These are phyloP conservation scores for Lactifluus piperatus DNA, from an alignment of 768 basidiomycete genomes.

Conservation along the genomic window DNA sequence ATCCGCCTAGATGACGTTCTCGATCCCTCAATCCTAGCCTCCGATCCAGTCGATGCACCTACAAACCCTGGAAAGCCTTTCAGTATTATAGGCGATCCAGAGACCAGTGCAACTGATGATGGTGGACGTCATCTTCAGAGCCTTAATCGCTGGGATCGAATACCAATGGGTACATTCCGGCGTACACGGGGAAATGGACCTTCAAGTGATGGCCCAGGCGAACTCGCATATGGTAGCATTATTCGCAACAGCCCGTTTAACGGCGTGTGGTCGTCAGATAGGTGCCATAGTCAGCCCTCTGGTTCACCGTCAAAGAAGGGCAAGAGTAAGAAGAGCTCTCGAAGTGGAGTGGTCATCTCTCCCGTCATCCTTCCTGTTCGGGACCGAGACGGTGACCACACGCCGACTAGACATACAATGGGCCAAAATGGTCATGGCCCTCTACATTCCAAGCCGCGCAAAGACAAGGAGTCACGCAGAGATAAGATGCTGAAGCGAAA, in stretches of 20 bases:
- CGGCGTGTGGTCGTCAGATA: slow-evolving; percentile 20
- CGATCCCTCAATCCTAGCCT: slow-evolving; percentile 61
- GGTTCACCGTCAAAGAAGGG: slow-evolving; percentile 24
- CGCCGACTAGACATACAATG: slow-evolving; percentile 36
- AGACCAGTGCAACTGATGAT: slow-evolving; percentile 14
- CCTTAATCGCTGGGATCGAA: slow-evolving; percentile 63
- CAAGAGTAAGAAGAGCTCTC: slow-evolving; percentile 27
- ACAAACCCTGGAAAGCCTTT: slow-evolving; percentile 1
- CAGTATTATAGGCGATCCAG: slow-evolving; percentile 18
- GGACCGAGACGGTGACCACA: slow-evolving; percentile 42
- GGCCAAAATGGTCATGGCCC: slow-evolving; percentile 26
- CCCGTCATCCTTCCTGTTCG: slow-evolving; percentile 45
- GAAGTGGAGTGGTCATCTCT: slow-evolving; percentile 31
- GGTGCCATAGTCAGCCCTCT: slow-evolving; percentile 17
- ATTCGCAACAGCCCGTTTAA: slow-evolving; percentile 18
- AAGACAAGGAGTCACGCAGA: slow-evolving; percentile 48
- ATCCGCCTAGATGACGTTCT: slow-evolving; percentile 70
- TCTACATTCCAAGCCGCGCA: slow-evolving; percentile 41
- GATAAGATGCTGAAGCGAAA: slow-evolving; percentile 58
- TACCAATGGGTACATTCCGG: slow-evolving; percentile 66
- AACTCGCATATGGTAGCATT: slow-evolving; percentile 14
- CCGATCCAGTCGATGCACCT: slow-evolving; percentile 32
- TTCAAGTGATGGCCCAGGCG: slow-evolving; percentile 10
- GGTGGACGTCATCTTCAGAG: slow-evolving; percentile 38
- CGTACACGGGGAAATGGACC: slow-evolving; percentile 40